A percentile compares a stretch with the other conserved stretches of the same genome.
Conservation (phyloP, 768 basidiomycete species). For the Naematelia aurantialba region DNA sequence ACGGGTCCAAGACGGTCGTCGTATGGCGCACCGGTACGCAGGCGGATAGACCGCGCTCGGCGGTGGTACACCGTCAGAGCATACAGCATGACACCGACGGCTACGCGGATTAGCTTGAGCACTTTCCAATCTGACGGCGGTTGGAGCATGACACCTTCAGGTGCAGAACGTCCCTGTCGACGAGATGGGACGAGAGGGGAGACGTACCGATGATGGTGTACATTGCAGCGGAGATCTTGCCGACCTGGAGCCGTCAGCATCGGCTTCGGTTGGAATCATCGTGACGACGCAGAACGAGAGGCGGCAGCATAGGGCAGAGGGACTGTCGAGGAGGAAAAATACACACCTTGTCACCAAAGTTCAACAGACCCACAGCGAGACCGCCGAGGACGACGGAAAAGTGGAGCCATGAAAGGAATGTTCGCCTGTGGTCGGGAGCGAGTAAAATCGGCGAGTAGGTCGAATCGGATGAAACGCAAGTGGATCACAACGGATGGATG, state of each 20-base stretch:
- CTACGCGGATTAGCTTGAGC: constrained; percentile 52
- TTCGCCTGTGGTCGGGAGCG: constrained; percentile 47
- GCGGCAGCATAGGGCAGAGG: constrained; percentile 1
- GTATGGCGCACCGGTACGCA: constrained; percentile 88
- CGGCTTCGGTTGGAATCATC: too few relatives aligned
- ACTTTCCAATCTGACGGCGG: constrained; percentile 12
- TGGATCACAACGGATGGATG: too few relatives aligned
- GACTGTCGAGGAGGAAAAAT: neutral
- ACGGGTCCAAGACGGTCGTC: constrained; percentile 95
- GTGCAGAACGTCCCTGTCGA: neutral
- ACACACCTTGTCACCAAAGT: constrained; percentile 91
- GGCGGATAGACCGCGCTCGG: constrained; percentile 87
- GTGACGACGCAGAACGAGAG: too few relatives aligned
- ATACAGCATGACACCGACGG: constrained; percentile 95
- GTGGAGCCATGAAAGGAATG: constrained; percentile 97
- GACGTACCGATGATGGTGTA: constrained; percentile 85
- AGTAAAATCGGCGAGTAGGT: too few relatives aligned
- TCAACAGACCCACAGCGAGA: constrained; percentile 88
- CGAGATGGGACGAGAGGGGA: neutral
- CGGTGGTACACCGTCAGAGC: constrained; percentile 94
- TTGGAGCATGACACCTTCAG: constrained; percentile 9
- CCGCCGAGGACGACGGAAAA: constrained; percentile 97
- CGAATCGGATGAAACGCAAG: too few relatives aligned
- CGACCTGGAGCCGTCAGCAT: constrained; percentile 74
- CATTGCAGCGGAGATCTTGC: constrained; percentile 93